phyloP scores from a whole-genome alignment of 148 eudicot species.

The Camellia japonica region DNA sequence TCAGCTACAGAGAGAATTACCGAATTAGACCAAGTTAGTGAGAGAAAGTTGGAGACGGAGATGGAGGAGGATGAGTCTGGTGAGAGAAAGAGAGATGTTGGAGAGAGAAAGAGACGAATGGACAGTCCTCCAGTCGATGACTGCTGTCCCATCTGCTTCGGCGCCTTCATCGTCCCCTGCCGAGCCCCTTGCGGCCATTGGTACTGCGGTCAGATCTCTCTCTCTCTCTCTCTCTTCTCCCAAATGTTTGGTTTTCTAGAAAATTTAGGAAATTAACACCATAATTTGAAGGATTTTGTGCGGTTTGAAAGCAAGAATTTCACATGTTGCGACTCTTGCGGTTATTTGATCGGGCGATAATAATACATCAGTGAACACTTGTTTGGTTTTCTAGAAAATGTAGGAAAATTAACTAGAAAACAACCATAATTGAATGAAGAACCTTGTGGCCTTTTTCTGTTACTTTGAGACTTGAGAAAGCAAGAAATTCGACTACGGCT shows the following conservation, averaged over 20 bases:
- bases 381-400: not conserved
- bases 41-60: not conserved
- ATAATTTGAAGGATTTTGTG: no score
- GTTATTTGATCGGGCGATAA: no score
- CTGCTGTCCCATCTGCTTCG: conserved; percentile 43
- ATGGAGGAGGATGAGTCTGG: not conserved
- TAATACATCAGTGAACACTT: no score
- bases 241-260: not conserved
- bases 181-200: conserved; percentile 44
- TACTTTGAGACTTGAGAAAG: not conserved
- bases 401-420: not conserved
- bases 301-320: no score
- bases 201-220: conserved; percentile 34
- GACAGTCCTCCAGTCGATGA: conserved; percentile 33
- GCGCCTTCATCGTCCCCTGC: conserved; percentile 27
- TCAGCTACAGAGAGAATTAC: not conserved
- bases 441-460: not conserved
- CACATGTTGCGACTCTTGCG: no score
- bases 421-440: not conserved
- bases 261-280: no score
- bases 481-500: not conserved
- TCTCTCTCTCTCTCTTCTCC: no score
- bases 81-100: not conserved
- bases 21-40: not conserved
- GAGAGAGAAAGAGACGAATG: not conserved